Percentiles rank a stretch among this genome's conserved stretches.
These are phyloP conservation scores for Stevia rebaudiana DNA, from an alignment of 140 eudicot genomes.

Conservation along the genomic window DNA sequence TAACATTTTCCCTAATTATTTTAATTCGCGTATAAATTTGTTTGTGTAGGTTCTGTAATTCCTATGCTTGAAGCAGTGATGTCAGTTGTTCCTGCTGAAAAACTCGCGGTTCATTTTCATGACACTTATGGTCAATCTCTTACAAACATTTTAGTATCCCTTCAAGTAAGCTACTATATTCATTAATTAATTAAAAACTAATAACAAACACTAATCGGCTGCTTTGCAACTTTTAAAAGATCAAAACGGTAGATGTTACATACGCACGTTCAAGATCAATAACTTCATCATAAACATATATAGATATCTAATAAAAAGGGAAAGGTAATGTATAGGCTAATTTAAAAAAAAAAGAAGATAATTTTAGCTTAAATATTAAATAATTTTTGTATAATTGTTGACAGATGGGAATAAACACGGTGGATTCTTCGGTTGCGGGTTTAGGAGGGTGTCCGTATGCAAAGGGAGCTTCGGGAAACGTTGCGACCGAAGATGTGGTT, in stretches of 20 bases:
- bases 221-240: no score
- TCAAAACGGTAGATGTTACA: no score
- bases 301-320: no score
- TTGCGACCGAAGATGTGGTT: slow-evolving; percentile 26
- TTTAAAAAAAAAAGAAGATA: no score
- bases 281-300: no score
- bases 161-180: slow-evolving; percentile 75
- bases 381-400: background rate
- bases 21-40: background rate
- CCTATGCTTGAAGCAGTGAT: slow-evolving; percentile 74
- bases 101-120: slow-evolving; percentile 78
- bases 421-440: slow-evolving; percentile 74
- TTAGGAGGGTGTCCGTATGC: slow-evolving; percentile 66
- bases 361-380: no score
- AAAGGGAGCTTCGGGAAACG: slow-evolving; percentile 24
- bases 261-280: no score
- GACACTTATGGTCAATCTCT: slow-evolving; percentile 88
- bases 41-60: slow-evolving; percentile 46
- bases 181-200: no score
- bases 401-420: slow-evolving; percentile 78
- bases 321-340: no score
- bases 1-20: no score
- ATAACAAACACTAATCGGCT: no score
- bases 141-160: slow-evolving; percentile 61
- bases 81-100: slow-evolving; percentile 79